Evolutionary conservation across 148 eudicot species (phyloP), one percentile per base, ranked within the genome.

Genomic region (Salicornia ramosissima): DNA sequence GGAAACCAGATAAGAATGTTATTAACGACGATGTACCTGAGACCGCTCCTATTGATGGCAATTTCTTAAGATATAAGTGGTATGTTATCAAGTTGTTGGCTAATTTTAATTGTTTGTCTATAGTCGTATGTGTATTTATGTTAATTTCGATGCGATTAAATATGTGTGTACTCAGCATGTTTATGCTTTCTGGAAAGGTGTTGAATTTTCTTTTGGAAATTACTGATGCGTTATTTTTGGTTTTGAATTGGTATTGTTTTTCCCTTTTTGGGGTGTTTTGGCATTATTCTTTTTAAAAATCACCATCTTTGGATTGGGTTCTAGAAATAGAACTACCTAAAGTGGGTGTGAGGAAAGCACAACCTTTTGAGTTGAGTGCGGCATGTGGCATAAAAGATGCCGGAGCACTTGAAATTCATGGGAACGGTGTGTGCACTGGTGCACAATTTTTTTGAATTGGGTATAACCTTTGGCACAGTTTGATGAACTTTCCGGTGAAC

Each of bases 51-150:
- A 18, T 94, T 59, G 91, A 91, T 28, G 99, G 99, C 1, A 77
- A 81, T 71, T 94, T 88, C 76, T 80, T 94, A 79, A 87, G 91
- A 94, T 94, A 91, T 57, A 94, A 85, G 87, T 87, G 91, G 91
- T 87, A 52, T 61, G 83, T 30, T 54, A 24, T 54, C 59, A 1
- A 24, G 6, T 25, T 54, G 24, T 7, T 25, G 8, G 40, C 40
- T 54, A 4, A 19, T 51, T 51, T 2, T 51, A 5, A 5, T 51
- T 2, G 25, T 18, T 19, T 51, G 31, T 24, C 25, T 54, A 25
- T 40, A 21, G 10, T 60, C 7, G 15, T 34, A 0, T 60, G 39
- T 9, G 5, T 60, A 0, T 33, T 19, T 33, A 12, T 34, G 28
- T 30, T 58, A 58, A 58, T 30, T 58, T 8, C 10, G 39, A 15